Conservation (phyloP, 2,329 filamentous ascomycete genomes). For the Diplodia seriata region DNA sequence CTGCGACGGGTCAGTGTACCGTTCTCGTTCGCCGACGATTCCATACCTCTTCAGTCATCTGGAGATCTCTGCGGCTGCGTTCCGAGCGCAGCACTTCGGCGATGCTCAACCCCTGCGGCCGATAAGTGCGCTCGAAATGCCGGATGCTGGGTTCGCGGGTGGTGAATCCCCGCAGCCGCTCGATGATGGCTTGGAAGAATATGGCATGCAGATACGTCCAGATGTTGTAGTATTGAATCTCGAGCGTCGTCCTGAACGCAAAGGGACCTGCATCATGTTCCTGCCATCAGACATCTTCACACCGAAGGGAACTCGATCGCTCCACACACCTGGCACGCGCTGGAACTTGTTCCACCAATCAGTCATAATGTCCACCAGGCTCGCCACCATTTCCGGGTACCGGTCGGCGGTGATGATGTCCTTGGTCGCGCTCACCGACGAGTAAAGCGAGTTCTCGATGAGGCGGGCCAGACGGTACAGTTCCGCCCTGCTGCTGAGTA, state of each 20-base stretch:
- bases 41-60: conserved; percentile 5
- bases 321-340: background rate
- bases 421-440: conserved; percentile 10
- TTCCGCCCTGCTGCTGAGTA: conserved; percentile 2
- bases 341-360: conserved; percentile 26
- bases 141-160: background rate
- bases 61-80: conserved; percentile 10
- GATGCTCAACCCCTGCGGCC: conserved; percentile 1
- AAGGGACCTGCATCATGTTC: background rate
- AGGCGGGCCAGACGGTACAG: conserved; percentile 3
- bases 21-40: background rate
- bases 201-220: conserved; percentile 16
- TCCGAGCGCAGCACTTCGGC: conserved; percentile 8
- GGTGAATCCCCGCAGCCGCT: conserved; percentile 2
- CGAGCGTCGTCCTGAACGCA: conserved; percentile 4
- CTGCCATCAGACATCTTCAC: background rate
- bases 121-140: conserved; percentile 5
- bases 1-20: background rate
- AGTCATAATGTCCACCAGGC: conserved; percentile 2
- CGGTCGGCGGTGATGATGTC: conserved; percentile 4
- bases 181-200: conserved; percentile 9
- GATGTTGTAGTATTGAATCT: conserved; percentile 21
- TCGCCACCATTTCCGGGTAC: conserved; percentile 7
- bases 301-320: background rate
- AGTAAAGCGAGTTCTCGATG: conserved; percentile 1